Evolutionary conservation across 2,329 filamentous ascomycete genomes (phyloP).

Genomic region (Pseudogymnoascus sp.): DNA sequence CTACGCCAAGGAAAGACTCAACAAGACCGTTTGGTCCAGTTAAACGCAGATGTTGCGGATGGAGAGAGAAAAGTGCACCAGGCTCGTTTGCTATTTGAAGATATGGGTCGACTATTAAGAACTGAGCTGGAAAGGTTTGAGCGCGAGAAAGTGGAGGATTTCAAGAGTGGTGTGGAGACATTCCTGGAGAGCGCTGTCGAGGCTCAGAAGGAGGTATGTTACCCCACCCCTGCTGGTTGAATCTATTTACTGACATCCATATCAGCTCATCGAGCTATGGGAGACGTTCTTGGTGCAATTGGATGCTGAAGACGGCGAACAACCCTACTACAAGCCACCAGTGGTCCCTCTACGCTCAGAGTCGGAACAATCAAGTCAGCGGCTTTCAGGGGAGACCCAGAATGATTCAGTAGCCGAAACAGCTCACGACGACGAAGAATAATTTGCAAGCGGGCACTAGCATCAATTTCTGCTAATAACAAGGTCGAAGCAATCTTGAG

Average conservation of each 20-base stretch:
- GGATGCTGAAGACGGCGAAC: slow-evolving; percentile 83
- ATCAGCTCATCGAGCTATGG: slow-evolving; percentile 74
- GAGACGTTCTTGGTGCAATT: slow-evolving; percentile 96
- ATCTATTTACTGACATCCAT: slow-evolving; percentile 12
- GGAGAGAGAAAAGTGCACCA: slow-evolving; percentile 90
- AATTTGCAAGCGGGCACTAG: slow-evolving; percentile 4
- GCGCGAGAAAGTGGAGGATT: slow-evolving; percentile 95
- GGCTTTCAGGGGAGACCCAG: slow-evolving; percentile 22
- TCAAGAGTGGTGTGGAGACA: slow-evolving; percentile 96
- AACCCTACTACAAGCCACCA: slow-evolving; percentile 56
- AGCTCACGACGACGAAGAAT: slow-evolving; percentile 19
- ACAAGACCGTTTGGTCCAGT: slow-evolving; percentile 88
- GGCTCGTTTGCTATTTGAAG: slow-evolving; percentile 82
- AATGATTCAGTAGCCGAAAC: slow-evolving; percentile 16
- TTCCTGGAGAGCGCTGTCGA: slow-evolving; percentile 96
- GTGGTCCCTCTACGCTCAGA: slow-evolving; percentile 46
- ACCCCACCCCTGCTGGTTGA: background rate
- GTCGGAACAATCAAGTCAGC: slow-evolving; percentile 51
- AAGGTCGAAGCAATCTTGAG: slow-evolving; percentile 12
- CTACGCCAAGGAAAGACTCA: slow-evolving; percentile 89
- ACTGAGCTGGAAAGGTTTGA: slow-evolving; percentile 89
- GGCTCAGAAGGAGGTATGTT: slow-evolving; percentile 88
- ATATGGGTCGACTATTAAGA: slow-evolving; percentile 93
- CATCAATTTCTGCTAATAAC: slow-evolving; percentile 7
- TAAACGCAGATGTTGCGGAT: slow-evolving; percentile 88